Evolutionary conservation across 306 rosid genomes (phyloP).

Genomic region (Dryas alaskensis): DNA sequence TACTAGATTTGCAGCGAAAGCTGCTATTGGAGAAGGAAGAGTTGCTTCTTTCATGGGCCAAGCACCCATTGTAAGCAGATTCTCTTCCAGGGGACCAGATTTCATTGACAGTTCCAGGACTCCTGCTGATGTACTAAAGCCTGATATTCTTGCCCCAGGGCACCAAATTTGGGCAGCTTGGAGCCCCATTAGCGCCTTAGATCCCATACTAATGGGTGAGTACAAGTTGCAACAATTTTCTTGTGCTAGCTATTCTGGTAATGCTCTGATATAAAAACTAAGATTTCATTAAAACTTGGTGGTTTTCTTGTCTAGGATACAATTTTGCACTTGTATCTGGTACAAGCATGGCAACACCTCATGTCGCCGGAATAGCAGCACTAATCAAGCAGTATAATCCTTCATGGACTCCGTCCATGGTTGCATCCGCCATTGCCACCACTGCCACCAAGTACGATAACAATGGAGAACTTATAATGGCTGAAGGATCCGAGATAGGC

Average conservation of each 20-base stretch:
- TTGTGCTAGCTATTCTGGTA: background rate
- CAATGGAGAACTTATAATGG: slow-evolving; percentile 58
- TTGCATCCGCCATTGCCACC: slow-evolving; percentile 80
- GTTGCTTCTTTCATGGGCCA: slow-evolving; percentile 50
- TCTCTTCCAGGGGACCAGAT: slow-evolving; percentile 92
- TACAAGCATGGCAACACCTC: slow-evolving; percentile 93
- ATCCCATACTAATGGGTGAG: slow-evolving; percentile 56
- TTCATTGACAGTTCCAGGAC: slow-evolving; percentile 39
- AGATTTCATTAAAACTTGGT: background rate
- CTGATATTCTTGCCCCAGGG: slow-evolving; percentile 92
- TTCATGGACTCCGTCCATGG: slow-evolving; percentile 85
- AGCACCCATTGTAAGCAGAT: slow-evolving; percentile 69
- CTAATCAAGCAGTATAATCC: slow-evolving; percentile 80
- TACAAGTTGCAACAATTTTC: background rate
- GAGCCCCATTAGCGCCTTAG: slow-evolving; percentile 66
- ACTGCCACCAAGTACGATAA: slow-evolving; percentile 62
- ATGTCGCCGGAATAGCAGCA: slow-evolving; percentile 88
- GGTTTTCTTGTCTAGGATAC: slow-evolving; percentile 39
- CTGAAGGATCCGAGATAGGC: slow-evolving; percentile 48
- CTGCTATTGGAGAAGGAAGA: slow-evolving; percentile 72
- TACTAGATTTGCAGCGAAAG: slow-evolving; percentile 45
- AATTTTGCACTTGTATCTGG: slow-evolving; percentile 73
- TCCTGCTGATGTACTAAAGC: slow-evolving; percentile 71
- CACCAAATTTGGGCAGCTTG: slow-evolving; percentile 96
- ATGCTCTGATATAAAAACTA: background rate